Evolutionary conservation across 2,329 filamentous ascomycete genomes (phyloP), one percentile per base, ranked within the genome.

Genomic region (Emmonsia crescens): DNA sequence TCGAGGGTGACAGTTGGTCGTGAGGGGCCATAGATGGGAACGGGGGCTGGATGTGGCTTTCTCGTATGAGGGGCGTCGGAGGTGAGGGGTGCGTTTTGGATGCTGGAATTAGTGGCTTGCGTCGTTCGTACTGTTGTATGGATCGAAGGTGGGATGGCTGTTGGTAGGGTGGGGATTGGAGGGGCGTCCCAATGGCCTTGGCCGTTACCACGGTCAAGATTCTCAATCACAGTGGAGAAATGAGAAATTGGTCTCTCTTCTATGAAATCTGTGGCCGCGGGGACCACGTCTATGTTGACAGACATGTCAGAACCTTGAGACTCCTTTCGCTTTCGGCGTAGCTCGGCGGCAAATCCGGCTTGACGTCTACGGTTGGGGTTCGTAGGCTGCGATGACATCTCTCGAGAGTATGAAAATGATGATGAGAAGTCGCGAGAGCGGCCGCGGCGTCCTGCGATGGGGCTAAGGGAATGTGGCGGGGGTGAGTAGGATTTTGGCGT

Each of bases 171-270:
- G 14, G 40, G 56, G 16, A 44, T 24, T 36, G 38, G 56, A 33
- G 8, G 8, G 16, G 24, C 12, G 8, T 44, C 14, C 16, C 5
- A 5, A 21, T 44, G 24, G 27, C 10, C 9, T 9, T 38, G 21
- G 5, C 10, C 14, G 14, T 31, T 52, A 14, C 60, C 59, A 3
- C 68, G 68, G 27, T 74, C 71, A 2, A 77, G 68, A 36, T 68
- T 71, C 16, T 70, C 67, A 31, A 77, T 68, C 8, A 77, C 74
- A 5, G 68, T 65, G 8, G 71, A 71, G 60, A 72, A 78, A 54
- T 71, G 70, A 2, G 75, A 76, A 63, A 77, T 74, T 0, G 75
- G 75, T 5, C 76, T 70, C 62, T 77, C 76, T 16, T 73, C 69
- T 4, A 63, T 65, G 65, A 70, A 73, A 3, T 59, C 65, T 31